Percentiles rank a stretch among this genome's conserved stretches.
phyloP scores from a whole-genome alignment of 2,329 filamentous ascomycete species.

The Akanthomyces uredinophilus region DNA sequence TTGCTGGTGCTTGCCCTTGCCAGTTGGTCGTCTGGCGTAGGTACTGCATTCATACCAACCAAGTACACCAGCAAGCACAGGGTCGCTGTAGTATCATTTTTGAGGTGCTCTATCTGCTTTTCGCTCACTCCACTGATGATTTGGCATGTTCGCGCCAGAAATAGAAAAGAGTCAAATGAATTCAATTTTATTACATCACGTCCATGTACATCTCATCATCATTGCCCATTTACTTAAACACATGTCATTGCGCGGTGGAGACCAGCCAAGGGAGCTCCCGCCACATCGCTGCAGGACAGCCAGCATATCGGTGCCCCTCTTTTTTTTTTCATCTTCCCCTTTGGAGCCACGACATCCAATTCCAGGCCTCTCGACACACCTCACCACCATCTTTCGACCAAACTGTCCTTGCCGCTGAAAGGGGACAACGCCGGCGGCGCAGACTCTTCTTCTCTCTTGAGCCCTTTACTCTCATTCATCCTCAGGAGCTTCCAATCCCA shows the following conservation, averaged over 20 bases:
- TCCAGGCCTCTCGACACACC: neutral
- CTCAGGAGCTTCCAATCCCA: neutral
- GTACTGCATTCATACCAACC: no score
- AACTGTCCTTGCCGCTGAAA: no score
- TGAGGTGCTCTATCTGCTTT: no score
- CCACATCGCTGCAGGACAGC: neutral
- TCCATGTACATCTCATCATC: neutral
- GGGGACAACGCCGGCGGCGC: neutral
- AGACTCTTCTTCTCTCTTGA: neutral
- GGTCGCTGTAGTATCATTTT: no score
- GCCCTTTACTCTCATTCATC: constrained; percentile 11
- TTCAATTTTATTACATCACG: no score
- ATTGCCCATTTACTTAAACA: neutral
- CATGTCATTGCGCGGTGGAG: neutral
- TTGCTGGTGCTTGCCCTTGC: no score
- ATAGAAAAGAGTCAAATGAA: no score
- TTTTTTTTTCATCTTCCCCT: neutral
- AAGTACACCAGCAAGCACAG: no score
- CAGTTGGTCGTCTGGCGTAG: no score
- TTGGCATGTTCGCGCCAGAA: no score
- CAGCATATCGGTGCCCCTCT: neutral
- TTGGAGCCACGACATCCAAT: constrained; percentile 7
- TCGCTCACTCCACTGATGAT: no score
- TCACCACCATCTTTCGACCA: neutral
- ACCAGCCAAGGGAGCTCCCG: neutral